Evolutionary conservation across 2,329 filamentous ascomycete genomes (phyloP).

Genomic region (Aspergillus ustus): DNA sequence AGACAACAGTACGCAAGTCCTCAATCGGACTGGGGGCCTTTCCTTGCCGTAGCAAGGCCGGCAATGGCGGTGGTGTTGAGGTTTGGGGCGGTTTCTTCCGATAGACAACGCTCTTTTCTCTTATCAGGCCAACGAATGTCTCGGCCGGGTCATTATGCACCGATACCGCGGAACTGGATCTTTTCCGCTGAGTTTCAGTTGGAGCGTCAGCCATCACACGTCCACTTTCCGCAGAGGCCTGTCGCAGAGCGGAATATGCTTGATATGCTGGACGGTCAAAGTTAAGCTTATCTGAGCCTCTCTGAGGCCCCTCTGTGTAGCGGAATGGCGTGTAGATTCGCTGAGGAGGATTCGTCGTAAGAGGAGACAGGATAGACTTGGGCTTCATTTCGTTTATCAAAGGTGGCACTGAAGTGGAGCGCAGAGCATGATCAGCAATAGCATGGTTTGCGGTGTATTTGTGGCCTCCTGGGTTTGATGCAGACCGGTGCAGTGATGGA

Average conservation of each 20-base stretch:
- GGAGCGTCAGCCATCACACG: conserved; percentile 45
- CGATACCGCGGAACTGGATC: conserved; percentile 25
- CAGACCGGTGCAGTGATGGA: conserved; percentile 30
- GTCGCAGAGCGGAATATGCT: conserved; percentile 53
- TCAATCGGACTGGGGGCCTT: conserved; percentile 34
- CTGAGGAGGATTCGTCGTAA: conserved; percentile 43
- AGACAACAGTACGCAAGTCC: conserved; percentile 42
- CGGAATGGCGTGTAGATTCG: conserved; percentile 52
- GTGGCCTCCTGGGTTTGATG: conserved; percentile 29
- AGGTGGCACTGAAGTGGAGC: conserved; percentile 33
- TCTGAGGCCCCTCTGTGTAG: conserved; percentile 49
- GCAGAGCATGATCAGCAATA: conserved; percentile 16
- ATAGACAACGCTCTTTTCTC: conserved; percentile 51
- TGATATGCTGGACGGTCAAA: conserved; percentile 50
- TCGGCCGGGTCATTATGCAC: conserved; percentile 44
- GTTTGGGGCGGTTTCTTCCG: conserved; percentile 32
- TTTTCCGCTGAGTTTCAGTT: conserved; percentile 3
- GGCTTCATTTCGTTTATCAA: conserved; percentile 26
- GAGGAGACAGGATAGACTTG: conserved; percentile 32
- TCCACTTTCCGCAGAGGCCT: conserved; percentile 50
- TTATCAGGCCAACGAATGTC: conserved; percentile 53
- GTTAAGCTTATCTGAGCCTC: conserved; percentile 43
- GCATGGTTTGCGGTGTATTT: conserved; percentile 11
- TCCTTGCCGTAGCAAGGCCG: conserved; percentile 38
- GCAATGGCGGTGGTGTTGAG: conserved; percentile 34